Evolutionary conservation across 768 basidiomycete genomes (phyloP).

Genomic region (Lactarius psammicola): DNA sequence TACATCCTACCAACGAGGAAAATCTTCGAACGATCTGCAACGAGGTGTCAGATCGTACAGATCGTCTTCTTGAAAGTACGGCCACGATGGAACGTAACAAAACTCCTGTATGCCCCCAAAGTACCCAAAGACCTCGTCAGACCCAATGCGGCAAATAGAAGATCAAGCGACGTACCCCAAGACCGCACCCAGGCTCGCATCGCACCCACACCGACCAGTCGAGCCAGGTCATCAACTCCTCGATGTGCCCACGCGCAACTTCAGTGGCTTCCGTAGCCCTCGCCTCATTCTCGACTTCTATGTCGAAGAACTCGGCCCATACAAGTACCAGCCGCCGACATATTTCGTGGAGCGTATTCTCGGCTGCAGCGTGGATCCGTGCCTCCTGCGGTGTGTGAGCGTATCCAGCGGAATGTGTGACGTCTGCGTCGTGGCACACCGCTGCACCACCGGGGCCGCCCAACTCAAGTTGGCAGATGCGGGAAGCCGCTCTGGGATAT

Average conservation of each 20-base stretch:
- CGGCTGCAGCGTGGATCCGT: conserved; percentile 20
- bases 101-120: conserved; percentile 12
- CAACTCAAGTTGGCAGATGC: conserved; percentile 17
- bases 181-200: conserved; percentile 26
- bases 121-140: neutral
- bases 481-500: conserved; percentile 8
- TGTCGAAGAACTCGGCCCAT: conserved; percentile 28
- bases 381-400: conserved; percentile 28
- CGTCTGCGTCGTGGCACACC: conserved; percentile 25
- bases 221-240: conserved; percentile 28
- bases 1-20: neutral
- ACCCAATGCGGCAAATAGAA: neutral
- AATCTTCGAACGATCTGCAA: conserved; percentile 6
- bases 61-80: conserved; percentile 18
- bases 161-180: conserved; percentile 22
- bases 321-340: conserved; percentile 25
- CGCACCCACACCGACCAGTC: conserved; percentile 30
- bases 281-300: conserved; percentile 18
- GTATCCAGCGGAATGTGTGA: neutral
- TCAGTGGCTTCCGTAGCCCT: neutral
- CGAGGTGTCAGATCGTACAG: conserved; percentile 24
- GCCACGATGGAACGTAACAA: conserved; percentile 30
- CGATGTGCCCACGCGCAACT: conserved; percentile 12
- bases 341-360: conserved; percentile 18
- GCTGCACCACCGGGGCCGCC: conserved; percentile 24